Base-by-base conservation (phyloP, 768 basidiomycete genomes). In the Phaffia tasmanica region DNA sequence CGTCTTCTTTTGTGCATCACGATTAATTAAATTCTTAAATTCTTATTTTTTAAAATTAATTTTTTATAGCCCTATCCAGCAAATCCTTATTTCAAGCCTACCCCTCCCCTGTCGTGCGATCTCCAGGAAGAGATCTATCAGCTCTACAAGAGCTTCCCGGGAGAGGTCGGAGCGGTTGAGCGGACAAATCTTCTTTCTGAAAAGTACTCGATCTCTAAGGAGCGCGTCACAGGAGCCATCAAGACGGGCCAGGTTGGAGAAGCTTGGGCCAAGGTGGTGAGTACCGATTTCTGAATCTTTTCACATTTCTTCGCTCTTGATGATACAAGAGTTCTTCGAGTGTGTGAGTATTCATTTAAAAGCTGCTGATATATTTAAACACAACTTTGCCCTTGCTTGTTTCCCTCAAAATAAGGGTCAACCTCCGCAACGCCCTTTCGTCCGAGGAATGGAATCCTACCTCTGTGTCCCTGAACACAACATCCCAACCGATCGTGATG, bases 231-330 rank as follows among this genome's bases (percentile, higher is more conserved):
- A 23, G 66, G 59, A 23, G 29, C 58, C 55, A 61, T 67, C 66
- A 67, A 67, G 56, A 67, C 66, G 25, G 66, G 66, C 29, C 66
- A 67, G 61, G 56, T 67, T n/a, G 60, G 46, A 48, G 66, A 67
- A 48, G 32, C 55, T 2, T 67, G 66, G 66, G 58, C 62, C 55
- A 56, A 62, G 56, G 55, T 63, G 9, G 66, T 67, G 23, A 55
- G 66, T 67, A 4, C n/a, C 16, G 15, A 25, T 19, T 47, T 48
- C 56, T 56, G 29, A 51, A 30, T 54, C 32, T 56, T 53, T 23
- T 57, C 42, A 29, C 63, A 5, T 54, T n/a, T 42, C 35, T 42
- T n/a, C n/a, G n/a, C n/a, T n/a, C n/a, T n/a, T n/a, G n/a, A n/a
- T n/a, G n/a, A n/a, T n/a, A n/a, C n/a, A n/a, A n/a, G n/a, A n/a